A percentile compares a stretch with the other conserved stretches of the same genome.
These are phyloP conservation scores for Trichoderma endophyticum DNA, from an alignment of 2,329 filamentous ascomycete species.

Conservation along the genomic window DNA sequence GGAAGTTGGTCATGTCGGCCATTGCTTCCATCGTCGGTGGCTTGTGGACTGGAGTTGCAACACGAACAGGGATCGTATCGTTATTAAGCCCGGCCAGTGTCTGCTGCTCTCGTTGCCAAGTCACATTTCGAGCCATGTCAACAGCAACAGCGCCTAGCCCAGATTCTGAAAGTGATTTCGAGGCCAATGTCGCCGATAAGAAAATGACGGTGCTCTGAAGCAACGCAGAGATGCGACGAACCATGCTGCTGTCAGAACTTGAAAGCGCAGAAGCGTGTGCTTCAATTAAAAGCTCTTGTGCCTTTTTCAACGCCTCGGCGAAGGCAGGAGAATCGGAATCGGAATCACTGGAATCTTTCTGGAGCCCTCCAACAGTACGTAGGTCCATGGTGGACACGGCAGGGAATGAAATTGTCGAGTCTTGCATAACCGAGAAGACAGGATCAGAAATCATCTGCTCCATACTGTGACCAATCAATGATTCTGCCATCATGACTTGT, in stretches of 20 bases:
- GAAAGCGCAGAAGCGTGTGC: conserved; percentile 58
- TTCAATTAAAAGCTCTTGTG: conserved; percentile 62
- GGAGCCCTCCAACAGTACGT: conserved; percentile 23
- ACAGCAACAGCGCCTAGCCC: conserved; percentile 61
- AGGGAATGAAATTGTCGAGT: conserved; percentile 87
- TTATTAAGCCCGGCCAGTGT: conserved; percentile 44
- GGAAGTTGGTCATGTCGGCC: conserved; percentile 62
- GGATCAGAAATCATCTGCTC: conserved; percentile 74
- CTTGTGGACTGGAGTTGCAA: conserved; percentile 26
- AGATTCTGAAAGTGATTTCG: conserved; percentile 47
- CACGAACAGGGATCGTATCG: conserved; percentile 26
- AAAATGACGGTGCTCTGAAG: conserved; percentile 64
- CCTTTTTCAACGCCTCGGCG: conserved; percentile 58
- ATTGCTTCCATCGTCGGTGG: conserved; percentile 46
- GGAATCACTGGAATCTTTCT: conserved; percentile 32
- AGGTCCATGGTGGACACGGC: conserved; percentile 51
- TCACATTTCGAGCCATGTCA: conserved; percentile 68
- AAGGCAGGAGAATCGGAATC: conserved; percentile 41
- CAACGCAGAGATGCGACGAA: conserved; percentile 61
- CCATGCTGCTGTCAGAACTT: conserved; percentile 54
- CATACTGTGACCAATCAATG: conserved; percentile 65
- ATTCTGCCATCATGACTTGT: conserved; percentile 63
- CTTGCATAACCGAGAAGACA: conserved; percentile 83
- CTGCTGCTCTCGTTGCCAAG: conserved; percentile 62
- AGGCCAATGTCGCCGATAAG: conserved; percentile 57